A percentile compares a stretch with the other conserved stretches of the same genome.
Conservation (phyloP, 2,329 filamentous ascomycete genomes). For the Fonsecaea pedrosoi region DNA sequence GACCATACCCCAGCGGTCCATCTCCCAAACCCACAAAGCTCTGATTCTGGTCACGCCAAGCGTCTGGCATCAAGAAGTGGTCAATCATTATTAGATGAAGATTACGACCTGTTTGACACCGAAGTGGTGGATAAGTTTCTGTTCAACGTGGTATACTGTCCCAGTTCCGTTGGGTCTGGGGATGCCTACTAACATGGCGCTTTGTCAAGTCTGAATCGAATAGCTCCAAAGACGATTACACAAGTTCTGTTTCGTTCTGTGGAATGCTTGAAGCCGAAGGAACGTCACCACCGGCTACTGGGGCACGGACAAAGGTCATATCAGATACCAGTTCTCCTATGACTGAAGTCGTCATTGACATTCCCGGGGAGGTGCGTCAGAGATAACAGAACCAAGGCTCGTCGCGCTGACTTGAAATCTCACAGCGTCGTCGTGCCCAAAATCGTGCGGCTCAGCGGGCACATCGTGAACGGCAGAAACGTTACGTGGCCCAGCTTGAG, state of each 20-base stretch:
- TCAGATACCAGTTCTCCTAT: conserved; percentile 1
- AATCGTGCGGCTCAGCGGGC: conserved; percentile 19
- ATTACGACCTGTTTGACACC: conserved; percentile 7
- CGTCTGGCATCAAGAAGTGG: not conserved
- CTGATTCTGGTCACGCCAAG: not conserved
- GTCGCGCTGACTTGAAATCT: not conserved
- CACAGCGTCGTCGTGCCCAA: conserved; percentile 17
- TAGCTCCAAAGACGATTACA: not conserved
- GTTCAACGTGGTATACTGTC: conserved; percentile 6
- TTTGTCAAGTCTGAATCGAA: not conserved
- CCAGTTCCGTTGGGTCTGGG: no score
- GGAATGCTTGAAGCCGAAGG: not conserved
- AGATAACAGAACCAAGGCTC: not conserved
- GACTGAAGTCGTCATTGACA: conserved; percentile 6
- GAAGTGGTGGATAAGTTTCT: conserved; percentile 7
- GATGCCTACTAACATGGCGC: not conserved
- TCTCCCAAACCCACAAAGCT: not conserved
- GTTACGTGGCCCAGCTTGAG: conserved; percentile 14
- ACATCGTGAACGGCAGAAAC: conserved; percentile 18
- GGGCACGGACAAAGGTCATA: not conserved
- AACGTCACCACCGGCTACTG: not conserved
- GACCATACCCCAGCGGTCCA: not conserved
- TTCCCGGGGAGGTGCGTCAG: conserved; percentile 16
- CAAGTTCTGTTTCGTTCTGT: conserved; percentile 2
- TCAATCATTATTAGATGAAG: not conserved